Base-by-base conservation (phyloP, 148 eudicot genomes). In the Rhododendron vialii region DNA sequence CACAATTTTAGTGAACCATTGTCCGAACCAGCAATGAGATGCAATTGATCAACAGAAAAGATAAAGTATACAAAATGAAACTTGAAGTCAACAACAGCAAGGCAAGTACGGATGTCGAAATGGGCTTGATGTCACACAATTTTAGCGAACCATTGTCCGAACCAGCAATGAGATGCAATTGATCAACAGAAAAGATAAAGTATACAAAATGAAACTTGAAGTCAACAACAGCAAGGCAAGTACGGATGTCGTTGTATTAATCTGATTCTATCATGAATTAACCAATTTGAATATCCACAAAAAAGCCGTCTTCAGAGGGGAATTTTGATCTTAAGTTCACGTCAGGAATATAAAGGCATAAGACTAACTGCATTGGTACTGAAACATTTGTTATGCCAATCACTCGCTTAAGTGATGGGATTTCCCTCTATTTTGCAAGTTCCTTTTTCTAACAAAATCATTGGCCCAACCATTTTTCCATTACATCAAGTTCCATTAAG, bases 11-110 rank as follows among this genome's bases (percentile, higher is more conserved):
- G 90, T 10, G 92, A 86, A 82, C 99, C 99, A 81, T 93, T 94
- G 82, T 96, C 99, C 53, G 95, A 95, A 81, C 99, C 99, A 30
- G 95, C 98, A 89, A 96, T 94, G 45, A 96, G 92, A 98, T 96
- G 96, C 81, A 87, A 89, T 84, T 28, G 30, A 80, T 74, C 63
- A 82, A 53, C 38, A 48, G 48, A 71, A 22, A 75, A 47, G n/a
- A 78, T 20, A 74, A 12, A 9, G 50, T 30, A 63, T 36, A 43
- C 69, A 63, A 18, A 51, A 45, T 10, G 26, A 53, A 82, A 61
- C 26, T 1, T 67, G n/a, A 20, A 84, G 50, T 80, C 82, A 83
- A n/a, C 13, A n/a, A 63, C 30, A 50, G 35, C 24, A 15, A 45
- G 65, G 69, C 51, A 51, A 80, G 81, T 55, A 65, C 9, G 26